phyloP scores from a whole-genome alignment of 2,329 filamentous ascomycete species.

The Botrytis cinerea region DNA sequence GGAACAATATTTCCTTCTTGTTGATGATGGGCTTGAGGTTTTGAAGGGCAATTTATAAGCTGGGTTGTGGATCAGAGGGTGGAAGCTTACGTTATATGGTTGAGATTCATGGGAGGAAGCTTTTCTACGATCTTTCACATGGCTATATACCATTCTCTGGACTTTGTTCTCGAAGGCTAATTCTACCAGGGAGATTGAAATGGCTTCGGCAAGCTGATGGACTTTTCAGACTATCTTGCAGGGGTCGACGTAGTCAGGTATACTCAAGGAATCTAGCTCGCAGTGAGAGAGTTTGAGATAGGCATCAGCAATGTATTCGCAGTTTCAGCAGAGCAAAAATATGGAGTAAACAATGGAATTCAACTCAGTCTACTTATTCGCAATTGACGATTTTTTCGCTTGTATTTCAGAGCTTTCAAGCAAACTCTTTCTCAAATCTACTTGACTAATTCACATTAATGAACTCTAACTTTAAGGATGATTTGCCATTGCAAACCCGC shows the following conservation, averaged over 20 bases:
- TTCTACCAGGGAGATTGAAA: neutral
- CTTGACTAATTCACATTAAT: neutral
- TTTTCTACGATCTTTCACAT: neutral
- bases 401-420: neutral
- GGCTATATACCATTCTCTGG: accelerated
- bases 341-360: accelerated
- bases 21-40: neutral
- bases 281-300: neutral
- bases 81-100: neutral
- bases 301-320: neutral
- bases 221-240: neutral
- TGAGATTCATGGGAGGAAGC: neutral
- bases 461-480: neutral
- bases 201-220: neutral
- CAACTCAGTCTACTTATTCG: neutral
- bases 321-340: neutral
- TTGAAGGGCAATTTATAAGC: neutral
- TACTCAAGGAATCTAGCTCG: neutral
- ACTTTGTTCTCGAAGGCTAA: neutral
- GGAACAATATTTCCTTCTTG: neutral
- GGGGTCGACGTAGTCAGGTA: neutral
- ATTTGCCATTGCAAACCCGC: neutral
- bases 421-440: neutral
- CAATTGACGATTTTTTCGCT: neutral
- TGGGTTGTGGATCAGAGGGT: neutral